Evolutionary conservation across 305 asterid species (phyloP).

Genomic region (Fraxinus sp.): DNA sequence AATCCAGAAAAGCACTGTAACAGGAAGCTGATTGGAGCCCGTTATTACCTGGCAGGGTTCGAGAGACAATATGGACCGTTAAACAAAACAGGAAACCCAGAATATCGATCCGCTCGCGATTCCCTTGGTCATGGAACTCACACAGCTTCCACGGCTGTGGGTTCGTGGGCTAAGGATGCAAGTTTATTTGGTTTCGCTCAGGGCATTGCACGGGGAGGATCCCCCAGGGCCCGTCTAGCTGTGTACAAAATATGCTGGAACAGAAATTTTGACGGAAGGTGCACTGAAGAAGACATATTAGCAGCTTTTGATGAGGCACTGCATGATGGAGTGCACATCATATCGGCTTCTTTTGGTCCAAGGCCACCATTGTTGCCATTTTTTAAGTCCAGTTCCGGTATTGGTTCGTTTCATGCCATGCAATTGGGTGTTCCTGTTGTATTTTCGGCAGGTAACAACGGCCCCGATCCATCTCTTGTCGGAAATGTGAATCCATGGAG

Average conservation of each 20-base stretch:
- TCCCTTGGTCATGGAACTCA: constrained; percentile 66
- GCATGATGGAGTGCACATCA: constrained; percentile 53
- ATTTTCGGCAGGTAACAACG: constrained; percentile 59
- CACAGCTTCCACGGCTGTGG: constrained; percentile 66
- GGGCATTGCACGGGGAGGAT: constrained; percentile 68
- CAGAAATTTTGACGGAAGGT: constrained; percentile 23
- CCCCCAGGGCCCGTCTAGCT: constrained; percentile 65
- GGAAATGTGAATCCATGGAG: constrained; percentile 63
- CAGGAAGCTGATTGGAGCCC: constrained; percentile 63
- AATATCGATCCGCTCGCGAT: constrained; percentile 56
- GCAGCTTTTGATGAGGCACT: constrained; percentile 62
- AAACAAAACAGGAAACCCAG: constrained; percentile 26
- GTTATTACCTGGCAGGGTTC: constrained; percentile 43
- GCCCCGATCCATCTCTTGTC: constrained; percentile 51
- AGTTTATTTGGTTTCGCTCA: constrained; percentile 37
- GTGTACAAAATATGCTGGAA: constrained; percentile 73
- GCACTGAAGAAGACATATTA: constrained; percentile 53
- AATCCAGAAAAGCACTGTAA: constrained; percentile 46
- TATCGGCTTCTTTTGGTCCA: constrained; percentile 50
- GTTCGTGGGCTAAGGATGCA: constrained; percentile 36
- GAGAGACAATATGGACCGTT: constrained; percentile 41
- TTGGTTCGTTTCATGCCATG: constrained; percentile 67
- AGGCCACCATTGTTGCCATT: constrained; percentile 40
- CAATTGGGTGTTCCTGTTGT: constrained; percentile 58
- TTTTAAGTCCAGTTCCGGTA: constrained; percentile 33